Conservation (phyloP, 768 basidiomycete species). For the Antrodiella citrinella region DNA sequence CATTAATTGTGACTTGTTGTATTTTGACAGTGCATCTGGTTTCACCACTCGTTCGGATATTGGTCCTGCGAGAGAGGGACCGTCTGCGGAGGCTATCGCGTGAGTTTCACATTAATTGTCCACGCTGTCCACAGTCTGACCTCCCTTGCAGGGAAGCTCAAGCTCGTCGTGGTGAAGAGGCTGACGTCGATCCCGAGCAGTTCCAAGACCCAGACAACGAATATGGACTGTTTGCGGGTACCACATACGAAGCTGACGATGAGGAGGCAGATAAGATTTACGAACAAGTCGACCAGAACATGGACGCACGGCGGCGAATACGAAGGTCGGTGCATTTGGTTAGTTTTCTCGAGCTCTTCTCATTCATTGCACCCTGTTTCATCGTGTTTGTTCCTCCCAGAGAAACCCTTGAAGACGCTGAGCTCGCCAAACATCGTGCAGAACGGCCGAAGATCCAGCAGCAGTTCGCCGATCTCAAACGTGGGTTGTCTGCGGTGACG, state of each 20-base stretch:
- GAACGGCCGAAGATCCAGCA: slow-evolving; percentile 93
- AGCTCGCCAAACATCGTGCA: slow-evolving; percentile 68
- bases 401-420: slow-evolving; percentile 70
- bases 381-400: slow-evolving; percentile 29
- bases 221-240: slow-evolving; percentile 91
- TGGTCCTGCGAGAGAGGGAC: slow-evolving; percentile 93
- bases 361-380: slow-evolving; percentile 19
- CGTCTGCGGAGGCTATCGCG: slow-evolving; percentile 87
- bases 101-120: slow-evolving; percentile 29
- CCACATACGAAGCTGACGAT: slow-evolving; percentile 93
- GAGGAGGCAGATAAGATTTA: slow-evolving; percentile 97
- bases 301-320: slow-evolving; percentile 78
- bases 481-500: slow-evolving; percentile 76
- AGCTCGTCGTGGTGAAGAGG: slow-evolving; percentile 79
- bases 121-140: slow-evolving; percentile 2
- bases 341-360: slow-evolving; percentile 16
- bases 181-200: slow-evolving; percentile 81
- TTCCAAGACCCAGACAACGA: slow-evolving; percentile 98
- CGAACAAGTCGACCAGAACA: slow-evolving; percentile 81
- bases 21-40: slow-evolving; percentile 83
- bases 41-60: slow-evolving; percentile 99
- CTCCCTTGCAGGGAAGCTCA: slow-evolving; percentile 71
- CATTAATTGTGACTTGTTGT: no score
- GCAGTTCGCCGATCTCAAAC: slow-evolving; percentile 92
- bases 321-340: slow-evolving; percentile 58